A percentile compares a stretch with the other conserved stretches of the same genome.
phyloP scores from a whole-genome alignment of 495 filamentous ascomycete genomes.

The Sordaria brevicollis region DNA sequence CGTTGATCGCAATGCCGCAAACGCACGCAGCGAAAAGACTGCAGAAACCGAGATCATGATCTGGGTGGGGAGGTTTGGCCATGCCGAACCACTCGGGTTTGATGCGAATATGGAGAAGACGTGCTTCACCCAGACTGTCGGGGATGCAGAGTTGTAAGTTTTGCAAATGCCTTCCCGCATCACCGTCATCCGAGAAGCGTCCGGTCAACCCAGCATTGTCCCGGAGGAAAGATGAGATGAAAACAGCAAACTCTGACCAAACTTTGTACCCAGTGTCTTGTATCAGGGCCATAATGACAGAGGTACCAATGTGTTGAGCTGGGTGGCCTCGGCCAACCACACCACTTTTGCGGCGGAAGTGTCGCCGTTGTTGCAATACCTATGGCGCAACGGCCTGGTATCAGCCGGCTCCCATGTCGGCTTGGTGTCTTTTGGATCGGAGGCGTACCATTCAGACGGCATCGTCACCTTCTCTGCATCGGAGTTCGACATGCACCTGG shows the following conservation, averaged over 20 bases:
- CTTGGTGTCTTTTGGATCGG: constrained; percentile 16
- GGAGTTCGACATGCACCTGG: constrained; percentile 9
- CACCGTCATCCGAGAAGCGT: not conserved
- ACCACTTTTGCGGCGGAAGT: constrained; percentile 16
- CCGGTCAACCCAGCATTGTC: not conserved
- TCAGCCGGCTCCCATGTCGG: constrained; percentile 13
- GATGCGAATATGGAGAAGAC: not conserved
- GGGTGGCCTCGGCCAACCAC: constrained; percentile 11
- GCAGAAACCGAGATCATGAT: constrained; percentile 25
- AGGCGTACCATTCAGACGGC: constrained; percentile 14
- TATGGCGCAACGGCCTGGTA: constrained; percentile 18
- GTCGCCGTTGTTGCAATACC: constrained; percentile 17
- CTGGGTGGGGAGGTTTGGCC: constrained; percentile 17
- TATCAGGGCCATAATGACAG: constrained; percentile 17
- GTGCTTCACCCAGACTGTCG: constrained; percentile 5
- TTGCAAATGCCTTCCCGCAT: not conserved
- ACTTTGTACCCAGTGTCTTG: constrained; percentile 6
- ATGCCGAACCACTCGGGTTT: constrained; percentile 15
- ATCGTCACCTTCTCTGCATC: constrained; percentile 20
- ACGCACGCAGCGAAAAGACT: constrained; percentile 8
- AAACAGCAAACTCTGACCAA: not conserved
- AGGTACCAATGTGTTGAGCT: constrained; percentile 18
- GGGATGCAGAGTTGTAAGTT: constrained; percentile 15
- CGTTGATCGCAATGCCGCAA: constrained; percentile 12
- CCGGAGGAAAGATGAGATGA: not conserved